A percentile compares a stretch with the other conserved stretches of the same genome.
phyloP scores from a whole-genome alignment of 768 basidiomycete genomes.

The Leucogyrophana mollusca region DNA sequence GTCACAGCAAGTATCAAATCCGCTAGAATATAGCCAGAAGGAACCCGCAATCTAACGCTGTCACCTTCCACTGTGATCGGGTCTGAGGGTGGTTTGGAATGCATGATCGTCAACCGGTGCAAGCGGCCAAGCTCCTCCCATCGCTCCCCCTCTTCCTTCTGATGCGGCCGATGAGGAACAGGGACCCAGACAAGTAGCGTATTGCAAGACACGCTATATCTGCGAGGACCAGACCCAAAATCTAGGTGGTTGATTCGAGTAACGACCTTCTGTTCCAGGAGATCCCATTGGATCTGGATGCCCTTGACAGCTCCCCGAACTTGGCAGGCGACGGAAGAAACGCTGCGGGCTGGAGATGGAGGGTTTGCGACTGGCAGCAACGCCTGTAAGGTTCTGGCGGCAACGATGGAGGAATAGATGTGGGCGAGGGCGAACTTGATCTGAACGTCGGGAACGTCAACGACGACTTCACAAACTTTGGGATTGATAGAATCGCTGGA shows the following conservation, averaged over 20 bases:
- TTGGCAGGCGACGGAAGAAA: constrained; percentile 16
- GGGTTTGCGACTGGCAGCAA: constrained; percentile 28
- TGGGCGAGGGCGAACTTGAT: constrained; percentile 60
- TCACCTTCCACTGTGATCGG: constrained; percentile 57
- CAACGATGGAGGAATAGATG: constrained; percentile 69
- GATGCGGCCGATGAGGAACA: constrained; percentile 37
- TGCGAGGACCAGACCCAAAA: constrained; percentile 14
- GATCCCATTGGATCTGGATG: constrained; percentile 45
- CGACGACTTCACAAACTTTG: constrained; percentile 46
- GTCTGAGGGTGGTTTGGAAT: constrained; percentile 27
- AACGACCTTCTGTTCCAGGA: constrained; percentile 49
- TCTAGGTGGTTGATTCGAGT: constrained; percentile 31
- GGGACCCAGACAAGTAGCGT: constrained; percentile 59
- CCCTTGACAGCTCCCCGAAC: constrained; percentile 37
- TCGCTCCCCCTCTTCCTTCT: constrained; percentile 33
- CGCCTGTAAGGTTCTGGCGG: constrained; percentile 47
- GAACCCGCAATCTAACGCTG: constrained; percentile 73
- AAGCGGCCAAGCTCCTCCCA: constrained; percentile 80
- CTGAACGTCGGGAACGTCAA: constrained; percentile 52
- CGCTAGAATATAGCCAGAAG: constrained; percentile 72
- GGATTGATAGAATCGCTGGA: constrained; percentile 13
- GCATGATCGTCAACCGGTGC: constrained; percentile 46
- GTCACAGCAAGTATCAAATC: constrained; percentile 72
- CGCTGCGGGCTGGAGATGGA: constrained; percentile 15
- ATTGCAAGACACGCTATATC: constrained; percentile 34